Evolutionary conservation across 768 basidiomycete genomes (phyloP).

Genomic region (Rhizopogon vulgaris): DNA sequence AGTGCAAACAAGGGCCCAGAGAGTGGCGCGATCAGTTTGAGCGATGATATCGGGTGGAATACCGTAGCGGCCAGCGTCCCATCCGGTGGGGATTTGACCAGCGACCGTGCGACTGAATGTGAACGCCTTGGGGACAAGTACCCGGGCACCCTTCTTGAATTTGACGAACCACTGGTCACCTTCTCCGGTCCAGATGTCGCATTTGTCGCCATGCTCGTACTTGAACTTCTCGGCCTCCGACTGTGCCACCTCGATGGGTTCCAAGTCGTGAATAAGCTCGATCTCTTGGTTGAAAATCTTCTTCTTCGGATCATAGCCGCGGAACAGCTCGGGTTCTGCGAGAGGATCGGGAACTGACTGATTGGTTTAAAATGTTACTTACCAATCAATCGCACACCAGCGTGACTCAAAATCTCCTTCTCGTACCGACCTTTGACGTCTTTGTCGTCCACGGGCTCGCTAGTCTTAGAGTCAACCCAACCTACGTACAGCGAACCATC

Average conservation of each 20-base stretch:
- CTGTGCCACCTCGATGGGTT: slow-evolving; percentile 89
- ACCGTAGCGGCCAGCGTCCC: slow-evolving; percentile 94
- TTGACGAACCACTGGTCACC: slow-evolving; percentile 97
- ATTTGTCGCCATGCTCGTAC: slow-evolving; percentile 92
- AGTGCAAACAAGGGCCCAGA: slow-evolving; percentile 93
- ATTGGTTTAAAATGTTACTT: slow-evolving; percentile 18
- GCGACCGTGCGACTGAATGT: slow-evolving; percentile 91
- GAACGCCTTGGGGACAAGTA: slow-evolving; percentile 93
- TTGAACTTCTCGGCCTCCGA: slow-evolving; percentile 94
- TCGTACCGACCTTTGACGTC: slow-evolving; percentile 93
- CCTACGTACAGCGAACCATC: slow-evolving; percentile 91
- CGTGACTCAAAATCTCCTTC: slow-evolving; percentile 85
- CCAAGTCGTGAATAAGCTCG: slow-evolving; percentile 93
- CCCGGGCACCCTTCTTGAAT: slow-evolving; percentile 95
- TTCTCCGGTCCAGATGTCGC: slow-evolving; percentile 89
- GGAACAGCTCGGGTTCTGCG: slow-evolving; percentile 94
- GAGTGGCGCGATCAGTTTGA: slow-evolving; percentile 86
- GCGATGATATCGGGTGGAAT: slow-evolving; percentile 95
- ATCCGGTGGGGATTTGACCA: slow-evolving; percentile 95
- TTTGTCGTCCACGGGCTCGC: slow-evolving; percentile 95
- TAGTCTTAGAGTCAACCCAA: slow-evolving; percentile 94
- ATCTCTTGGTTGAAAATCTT: slow-evolving; percentile 97
- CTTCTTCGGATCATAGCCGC: slow-evolving; percentile 95
- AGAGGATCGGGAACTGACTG: slow-evolving; percentile 9
- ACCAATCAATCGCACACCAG: slow-evolving; percentile 95